Base-by-base conservation (phyloP, 805 yeast species). In the Schizosaccharomyces japonicus region DNA sequence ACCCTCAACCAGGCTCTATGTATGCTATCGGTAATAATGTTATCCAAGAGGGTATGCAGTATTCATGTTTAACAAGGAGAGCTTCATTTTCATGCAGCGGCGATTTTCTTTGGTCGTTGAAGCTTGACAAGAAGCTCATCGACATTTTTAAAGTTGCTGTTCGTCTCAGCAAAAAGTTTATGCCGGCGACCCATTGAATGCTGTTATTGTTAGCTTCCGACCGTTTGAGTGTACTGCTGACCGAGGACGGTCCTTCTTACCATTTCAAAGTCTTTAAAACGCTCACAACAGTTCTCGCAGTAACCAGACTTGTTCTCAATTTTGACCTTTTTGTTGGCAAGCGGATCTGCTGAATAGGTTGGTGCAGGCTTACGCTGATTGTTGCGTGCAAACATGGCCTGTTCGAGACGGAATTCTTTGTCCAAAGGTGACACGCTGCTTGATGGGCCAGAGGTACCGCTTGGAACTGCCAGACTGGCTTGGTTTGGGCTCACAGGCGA, bases 101-200 rank as follows among this genome's bases (percentile, higher is more conserved):
- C n/a, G n/a, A n/a, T n/a, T n/a, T n/a, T n/a, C n/a, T n/a, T n/a
- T n/a, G 44, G 44, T 39, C 44, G n/a, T 26, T 39, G 28, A 8
- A 39, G 17, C 1, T 26, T 15, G 7, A 19, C 65, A 46, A 85
- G 79, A 54, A 85, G 65, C 4, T 67, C 64, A 62, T 87, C 95
- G 52, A 87, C 79, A 39, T 77, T 79, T 44, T 62, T 68, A 61
- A 85, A 87, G 58, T 84, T 81, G 10, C 63, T 59, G 56, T 73
- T 75, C 54, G 78, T 74, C 42, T 66, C 63, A 2, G 95, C 95
- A 64, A 83, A 85, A 48, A 72, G 71, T 46, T 78, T 67, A 59
- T 87, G 98, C 52, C 39, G 13, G 17, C 27, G 15, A 17, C 39
- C 36, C 4, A 13, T 15, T 11, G 30, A 15, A 31, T 45, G 47